Evolutionary conservation across 305 asterid species (phyloP), one percentile per base, ranked within the genome.

Genomic region (Fraxinus paxiana): DNA sequence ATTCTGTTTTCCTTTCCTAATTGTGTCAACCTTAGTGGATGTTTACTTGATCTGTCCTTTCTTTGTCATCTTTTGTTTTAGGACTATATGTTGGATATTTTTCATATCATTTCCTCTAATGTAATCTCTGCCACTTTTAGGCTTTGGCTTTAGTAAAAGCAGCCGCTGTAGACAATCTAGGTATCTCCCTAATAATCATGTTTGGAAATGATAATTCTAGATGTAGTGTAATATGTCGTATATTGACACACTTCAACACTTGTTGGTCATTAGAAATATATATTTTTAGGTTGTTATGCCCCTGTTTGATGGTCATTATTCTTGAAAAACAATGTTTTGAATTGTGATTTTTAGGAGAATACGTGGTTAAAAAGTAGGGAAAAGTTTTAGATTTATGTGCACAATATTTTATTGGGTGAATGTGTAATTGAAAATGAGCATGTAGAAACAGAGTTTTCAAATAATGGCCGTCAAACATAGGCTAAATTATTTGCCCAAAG

Each of bases 1-100:
- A 17, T 80, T 88, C 73, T 41, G 6, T 61, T 83, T 84, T 34
- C 59, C 54, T 63, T 20, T 56, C 71, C 77, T 8, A 56, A 7
- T 76, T 79, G 35, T 48, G 43, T 46, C 77, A 48, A 33, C 65
- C 74, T 51, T 28, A 18, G 41, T 41, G 20, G 69, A 63, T 51
- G 41, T 8, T 15, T 63, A 4, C 17, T 46, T 46, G 65, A 70
- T 24, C 76, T 22, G 70, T 41, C 48, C 77, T 43, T 70, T 61
- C 56, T 46, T 46, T 13, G 13, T 35, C 1, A 17, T 63, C 73
- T 86, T 70, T 26, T 72, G 63, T 54, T 54, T 54, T 17, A 26
- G 26, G 65, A 54, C 65, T 54, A 15, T 24, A 54, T 17, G 26
- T 54, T n/a, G 65, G 10, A 54, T 54, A 17, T 54, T 17, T 17